Conservation (phyloP, 306 rosid species). For the Pyrus communis region DNA sequence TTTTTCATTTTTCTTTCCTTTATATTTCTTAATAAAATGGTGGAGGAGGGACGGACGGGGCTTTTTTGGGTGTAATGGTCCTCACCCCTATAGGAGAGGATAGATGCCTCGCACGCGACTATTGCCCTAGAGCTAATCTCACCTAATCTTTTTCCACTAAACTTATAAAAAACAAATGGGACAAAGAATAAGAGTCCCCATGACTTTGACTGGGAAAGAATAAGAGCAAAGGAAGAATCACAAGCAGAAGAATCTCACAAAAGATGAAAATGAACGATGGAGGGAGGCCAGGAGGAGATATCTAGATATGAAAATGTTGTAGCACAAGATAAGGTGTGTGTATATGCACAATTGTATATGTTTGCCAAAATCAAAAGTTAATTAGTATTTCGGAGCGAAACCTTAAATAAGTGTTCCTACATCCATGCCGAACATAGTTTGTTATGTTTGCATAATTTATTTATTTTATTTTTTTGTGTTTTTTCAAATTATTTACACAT, state of each 20-base stretch:
- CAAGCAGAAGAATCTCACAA: not conserved
- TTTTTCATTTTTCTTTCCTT: too few relatives aligned
- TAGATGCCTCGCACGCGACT: too few relatives aligned
- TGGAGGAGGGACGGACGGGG: too few relatives aligned
- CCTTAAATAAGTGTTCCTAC: too few relatives aligned
- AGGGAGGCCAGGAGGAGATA: not conserved
- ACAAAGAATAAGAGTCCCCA: conserved; percentile 4
- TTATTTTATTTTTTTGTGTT: too few relatives aligned
- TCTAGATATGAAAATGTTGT: not conserved
- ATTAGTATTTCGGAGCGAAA: too few relatives aligned
- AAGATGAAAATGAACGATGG: conserved; percentile 6
- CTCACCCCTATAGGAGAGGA: too few relatives aligned
- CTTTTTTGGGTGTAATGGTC: too few relatives aligned
- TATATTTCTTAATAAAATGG: too few relatives aligned
- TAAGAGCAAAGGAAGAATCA: not conserved
- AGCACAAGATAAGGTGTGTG: conserved; percentile 4
- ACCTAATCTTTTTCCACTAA: too few relatives aligned
- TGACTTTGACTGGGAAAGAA: not conserved
- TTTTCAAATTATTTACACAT: too few relatives aligned
- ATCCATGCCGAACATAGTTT: not conserved
- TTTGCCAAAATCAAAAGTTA: not conserved
- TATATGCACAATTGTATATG: not conserved
- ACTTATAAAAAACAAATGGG: not conserved
- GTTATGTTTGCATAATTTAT: not conserved
- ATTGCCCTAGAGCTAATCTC: too few relatives aligned